Percentiles rank a stretch among this genome's conserved stretches.
phyloP scores from a whole-genome alignment of 208 protist species.

The Wallacemonas sp. region DNA sequence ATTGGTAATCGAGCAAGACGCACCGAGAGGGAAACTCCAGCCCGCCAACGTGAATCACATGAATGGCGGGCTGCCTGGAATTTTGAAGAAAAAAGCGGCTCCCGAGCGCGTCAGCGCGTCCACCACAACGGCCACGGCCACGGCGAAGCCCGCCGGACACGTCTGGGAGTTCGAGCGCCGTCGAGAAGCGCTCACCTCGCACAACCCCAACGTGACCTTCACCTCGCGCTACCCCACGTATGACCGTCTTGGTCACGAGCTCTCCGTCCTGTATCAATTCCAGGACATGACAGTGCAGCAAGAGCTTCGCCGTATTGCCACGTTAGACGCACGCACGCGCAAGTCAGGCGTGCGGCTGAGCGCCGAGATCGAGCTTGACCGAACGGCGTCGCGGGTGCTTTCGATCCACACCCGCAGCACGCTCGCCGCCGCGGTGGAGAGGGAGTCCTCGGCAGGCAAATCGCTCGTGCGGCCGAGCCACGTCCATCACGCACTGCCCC shows the following conservation, averaged over 20 bases:
- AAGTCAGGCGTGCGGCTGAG: slow-evolving; percentile 74
- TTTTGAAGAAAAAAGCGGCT: slow-evolving; percentile 1
- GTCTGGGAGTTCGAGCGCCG: slow-evolving; percentile 33
- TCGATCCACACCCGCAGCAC: background rate
- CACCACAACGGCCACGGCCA: background rate
- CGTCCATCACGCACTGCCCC: slow-evolving; percentile 4
- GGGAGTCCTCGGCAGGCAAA: slow-evolving; percentile 8
- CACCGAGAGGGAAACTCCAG: background rate
- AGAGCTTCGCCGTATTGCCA: slow-evolving; percentile 52
- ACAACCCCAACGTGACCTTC: slow-evolving; percentile 66
- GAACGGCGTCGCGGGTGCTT: background rate
- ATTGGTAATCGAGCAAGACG: background rate
- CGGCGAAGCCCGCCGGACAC: background rate
- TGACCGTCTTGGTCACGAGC: slow-evolving; percentile 71
- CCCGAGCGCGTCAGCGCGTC: background rate
- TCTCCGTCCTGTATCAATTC: slow-evolving; percentile 80
- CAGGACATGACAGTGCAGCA: slow-evolving; percentile 71
- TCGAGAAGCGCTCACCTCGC: slow-evolving; percentile 49
- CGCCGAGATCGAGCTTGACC: slow-evolving; percentile 36
- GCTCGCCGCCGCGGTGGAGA: background rate
- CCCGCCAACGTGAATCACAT: background rate
- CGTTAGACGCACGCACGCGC: slow-evolving; percentile 27
- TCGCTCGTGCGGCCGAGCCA: slow-evolving; percentile 9
- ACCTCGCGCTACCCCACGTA: slow-evolving; percentile 73
- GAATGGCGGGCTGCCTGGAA: slow-evolving; percentile 10